Conservation (phyloP, 2,329 filamentous ascomycete genomes). For the Sarocladiaceae sp. region DNA sequence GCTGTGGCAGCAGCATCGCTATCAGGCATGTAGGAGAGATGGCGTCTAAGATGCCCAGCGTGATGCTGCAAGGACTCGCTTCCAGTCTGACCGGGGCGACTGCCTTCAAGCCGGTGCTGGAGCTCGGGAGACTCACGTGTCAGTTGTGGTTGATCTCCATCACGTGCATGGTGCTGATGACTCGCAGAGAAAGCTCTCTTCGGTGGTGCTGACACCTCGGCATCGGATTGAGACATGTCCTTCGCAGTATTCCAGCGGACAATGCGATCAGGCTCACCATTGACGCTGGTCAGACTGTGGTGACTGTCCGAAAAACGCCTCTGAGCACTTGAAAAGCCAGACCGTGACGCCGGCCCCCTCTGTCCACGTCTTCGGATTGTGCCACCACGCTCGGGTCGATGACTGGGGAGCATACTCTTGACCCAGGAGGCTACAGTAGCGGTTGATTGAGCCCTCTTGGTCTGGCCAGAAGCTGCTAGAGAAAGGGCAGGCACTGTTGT, state of each 20-base stretch:
- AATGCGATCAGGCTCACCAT: slow-evolving; percentile 25
- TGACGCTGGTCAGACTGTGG: slow-evolving; percentile 16
- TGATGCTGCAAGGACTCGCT: not conserved
- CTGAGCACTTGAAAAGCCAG: not conserved
- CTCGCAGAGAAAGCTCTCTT: not conserved
- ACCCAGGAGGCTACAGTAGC: slow-evolving; percentile 36
- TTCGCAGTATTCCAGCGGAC: slow-evolving; percentile 32
- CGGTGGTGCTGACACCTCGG: not conserved
- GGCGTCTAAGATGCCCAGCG: not conserved
- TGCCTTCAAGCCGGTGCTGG: not conserved
- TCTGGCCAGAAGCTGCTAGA: not conserved
- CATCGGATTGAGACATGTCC: slow-evolving; percentile 14
- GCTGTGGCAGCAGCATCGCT: slow-evolving; percentile 9
- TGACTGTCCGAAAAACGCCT: slow-evolving; percentile 14
- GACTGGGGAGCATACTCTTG: slow-evolving; percentile 42
- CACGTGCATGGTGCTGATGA: not conserved
- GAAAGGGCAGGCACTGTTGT: not conserved
- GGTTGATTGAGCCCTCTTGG: not conserved
- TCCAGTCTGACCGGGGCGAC: not conserved
- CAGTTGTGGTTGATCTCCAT: not conserved
- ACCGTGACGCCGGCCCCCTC: slow-evolving; percentile 11
- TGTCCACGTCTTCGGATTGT: slow-evolving; percentile 33
- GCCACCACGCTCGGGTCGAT: slow-evolving; percentile 46
- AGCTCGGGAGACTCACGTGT: not conserved
- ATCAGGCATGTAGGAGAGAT: not conserved